These are phyloP conservation scores for Phalaenopsis hybrid DNA, from an alignment of 116 monocot genomes.

Conservation along the genomic window DNA sequence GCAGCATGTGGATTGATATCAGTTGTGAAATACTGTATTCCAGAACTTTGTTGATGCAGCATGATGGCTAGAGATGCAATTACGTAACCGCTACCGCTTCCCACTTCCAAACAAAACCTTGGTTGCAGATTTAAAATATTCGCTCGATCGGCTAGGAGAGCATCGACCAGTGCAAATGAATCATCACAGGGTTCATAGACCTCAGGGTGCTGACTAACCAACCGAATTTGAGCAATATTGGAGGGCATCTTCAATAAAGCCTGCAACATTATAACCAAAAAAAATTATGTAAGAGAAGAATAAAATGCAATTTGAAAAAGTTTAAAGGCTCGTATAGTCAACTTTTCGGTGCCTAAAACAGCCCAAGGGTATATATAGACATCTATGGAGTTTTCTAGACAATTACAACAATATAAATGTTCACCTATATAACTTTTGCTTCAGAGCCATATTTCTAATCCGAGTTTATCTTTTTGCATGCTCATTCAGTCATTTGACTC, in stretches of 20 bases:
- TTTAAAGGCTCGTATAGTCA: background rate
- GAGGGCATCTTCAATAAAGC: slow-evolving; percentile 11
- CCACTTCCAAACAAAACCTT: slow-evolving; percentile 66
- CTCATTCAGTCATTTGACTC: background rate
- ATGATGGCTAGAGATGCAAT: slow-evolving; percentile 88
- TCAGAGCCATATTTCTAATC: background rate
- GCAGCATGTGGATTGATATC: slow-evolving; percentile 76
- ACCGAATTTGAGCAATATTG: slow-evolving; percentile 42
- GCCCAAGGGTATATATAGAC: background rate
- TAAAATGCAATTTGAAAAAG: background rate
- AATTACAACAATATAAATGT: background rate
- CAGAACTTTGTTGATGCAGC: slow-evolving; percentile 34
- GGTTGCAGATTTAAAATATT: slow-evolving; percentile 54
- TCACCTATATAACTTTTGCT: background rate
- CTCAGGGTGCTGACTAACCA: slow-evolving; percentile 44
- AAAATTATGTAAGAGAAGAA: background rate
- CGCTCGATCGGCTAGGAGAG: slow-evolving; percentile 64
- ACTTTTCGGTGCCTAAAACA: background rate
- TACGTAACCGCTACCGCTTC: slow-evolving; percentile 78
- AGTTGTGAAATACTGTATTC: slow-evolving; percentile 58
- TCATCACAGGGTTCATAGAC: slow-evolving; percentile 73
- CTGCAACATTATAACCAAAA: background rate
- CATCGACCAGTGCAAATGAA: slow-evolving; percentile 69
- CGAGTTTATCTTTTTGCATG: background rate
- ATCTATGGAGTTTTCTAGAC: background rate